Conservation (phyloP, 345 rosid species). For the Citrus hindsii region DNA sequence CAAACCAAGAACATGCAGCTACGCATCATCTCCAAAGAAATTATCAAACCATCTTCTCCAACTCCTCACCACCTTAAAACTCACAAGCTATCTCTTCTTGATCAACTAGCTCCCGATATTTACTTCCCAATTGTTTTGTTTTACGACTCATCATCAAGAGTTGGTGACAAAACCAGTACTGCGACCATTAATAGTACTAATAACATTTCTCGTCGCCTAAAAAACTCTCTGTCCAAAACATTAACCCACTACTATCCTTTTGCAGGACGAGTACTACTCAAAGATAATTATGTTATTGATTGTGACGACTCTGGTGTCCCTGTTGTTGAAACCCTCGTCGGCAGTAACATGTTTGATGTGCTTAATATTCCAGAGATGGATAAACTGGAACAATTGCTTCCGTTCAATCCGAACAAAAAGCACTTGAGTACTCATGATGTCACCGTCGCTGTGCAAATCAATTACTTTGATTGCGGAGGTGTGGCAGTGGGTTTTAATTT, state of each 20-base stretch:
- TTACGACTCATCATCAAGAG: background rate
- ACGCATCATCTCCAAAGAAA: background rate
- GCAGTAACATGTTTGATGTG: background rate
- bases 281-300: background rate
- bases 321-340: background rate
- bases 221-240: background rate
- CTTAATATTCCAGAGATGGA: background rate
- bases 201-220: background rate
- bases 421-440: background rate
- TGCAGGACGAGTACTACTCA: background rate
- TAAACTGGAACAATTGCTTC: background rate
- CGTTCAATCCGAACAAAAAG: background rate
- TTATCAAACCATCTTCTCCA: background rate
- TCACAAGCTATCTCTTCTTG: background rate
- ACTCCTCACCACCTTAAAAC: background rate
- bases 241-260: background rate
- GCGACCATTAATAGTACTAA: too few species aligned
- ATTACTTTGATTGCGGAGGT: conserved; percentile 23
- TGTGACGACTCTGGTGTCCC: background rate
- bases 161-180: too few species aligned
- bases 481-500: conserved; percentile 20
- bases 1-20: background rate
- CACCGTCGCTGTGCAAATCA: conserved; percentile 2
- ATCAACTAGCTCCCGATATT: background rate
- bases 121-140: background rate